Conservation (phyloP, 1,284 basidiomycete species). For the Ceratobasidium sp. region DNA sequence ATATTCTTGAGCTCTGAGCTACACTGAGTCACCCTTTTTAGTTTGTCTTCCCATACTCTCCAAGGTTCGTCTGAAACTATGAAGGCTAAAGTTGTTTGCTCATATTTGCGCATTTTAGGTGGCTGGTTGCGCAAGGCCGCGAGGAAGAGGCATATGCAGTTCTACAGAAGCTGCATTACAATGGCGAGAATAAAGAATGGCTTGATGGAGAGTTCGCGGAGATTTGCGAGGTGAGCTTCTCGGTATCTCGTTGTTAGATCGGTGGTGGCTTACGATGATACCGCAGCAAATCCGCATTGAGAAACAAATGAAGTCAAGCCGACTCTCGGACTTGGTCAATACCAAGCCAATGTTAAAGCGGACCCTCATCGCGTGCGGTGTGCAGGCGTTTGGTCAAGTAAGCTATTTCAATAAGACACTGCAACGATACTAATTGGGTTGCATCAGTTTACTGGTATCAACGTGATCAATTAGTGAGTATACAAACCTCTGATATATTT, state of each 20-base stretch:
- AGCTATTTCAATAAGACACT: not conserved
- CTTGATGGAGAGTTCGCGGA: conserved; percentile 28
- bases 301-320: conserved; percentile 25
- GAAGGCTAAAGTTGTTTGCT: not conserved
- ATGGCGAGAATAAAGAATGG: conserved; percentile 28
- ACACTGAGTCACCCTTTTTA: not conserved
- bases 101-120: conserved; percentile 56
- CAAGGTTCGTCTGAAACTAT: conserved; percentile 6
- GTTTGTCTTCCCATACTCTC: conserved; percentile 34
- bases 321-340: conserved; percentile 19
- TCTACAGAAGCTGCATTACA: conserved; percentile 24
- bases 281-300: conserved; percentile 27
- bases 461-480: conserved; percentile 37
- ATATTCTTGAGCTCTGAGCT: not conserved
- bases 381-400: conserved; percentile 32
- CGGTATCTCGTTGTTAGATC: not conserved
- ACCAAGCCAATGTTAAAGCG: conserved; percentile 35
- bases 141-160: conserved; percentile 70
- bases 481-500: too few relatives aligned
- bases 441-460: conserved; percentile 27
- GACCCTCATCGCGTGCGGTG: conserved; percentile 32
- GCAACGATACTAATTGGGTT: not conserved
- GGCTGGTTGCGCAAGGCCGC: conserved; percentile 75
- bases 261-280: not conserved
- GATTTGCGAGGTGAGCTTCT: conserved; percentile 25